Conservation (phyloP, 306 rosid species). For the Luffa aegyptiaca region DNA sequence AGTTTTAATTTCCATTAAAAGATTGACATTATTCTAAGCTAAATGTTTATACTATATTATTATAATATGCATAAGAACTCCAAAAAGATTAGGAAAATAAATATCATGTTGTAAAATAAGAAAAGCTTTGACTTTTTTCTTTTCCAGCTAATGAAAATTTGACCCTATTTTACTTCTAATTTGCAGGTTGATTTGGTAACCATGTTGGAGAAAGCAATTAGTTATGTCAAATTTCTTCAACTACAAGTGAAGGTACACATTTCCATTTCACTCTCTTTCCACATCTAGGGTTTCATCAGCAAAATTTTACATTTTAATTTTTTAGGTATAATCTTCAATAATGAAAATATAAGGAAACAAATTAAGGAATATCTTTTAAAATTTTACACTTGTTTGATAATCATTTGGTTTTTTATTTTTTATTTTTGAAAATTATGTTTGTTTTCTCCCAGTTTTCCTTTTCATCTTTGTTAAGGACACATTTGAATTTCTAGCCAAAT, state of each 20-base stretch:
- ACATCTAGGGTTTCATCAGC: neutral
- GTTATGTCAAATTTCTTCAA: constrained; percentile 91
- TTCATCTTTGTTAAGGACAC: no score
- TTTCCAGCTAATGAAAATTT: neutral
- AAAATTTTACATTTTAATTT: neutral
- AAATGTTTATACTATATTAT: no score
- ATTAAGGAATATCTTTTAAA: no score
- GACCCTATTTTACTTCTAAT: neutral
- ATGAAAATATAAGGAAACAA: neutral
- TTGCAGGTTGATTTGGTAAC: constrained; percentile 83
- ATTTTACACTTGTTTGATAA: no score
- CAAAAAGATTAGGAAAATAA: neutral
- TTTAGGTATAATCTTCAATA: neutral
- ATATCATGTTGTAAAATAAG: neutral
- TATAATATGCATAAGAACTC: neutral
- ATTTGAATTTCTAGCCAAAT: no score
- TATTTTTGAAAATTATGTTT: no score
- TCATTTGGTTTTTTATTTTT: no score
- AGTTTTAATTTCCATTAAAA: neutral
- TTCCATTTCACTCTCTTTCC: neutral
- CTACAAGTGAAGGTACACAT: constrained; percentile 76
- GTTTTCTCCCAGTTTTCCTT: no score
- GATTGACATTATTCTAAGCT: neutral
- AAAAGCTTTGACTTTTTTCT: neutral
- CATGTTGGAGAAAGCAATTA: constrained; percentile 87